Base-by-base conservation (phyloP, 768 basidiomycete species). In the Boletus subparvulus region DNA sequence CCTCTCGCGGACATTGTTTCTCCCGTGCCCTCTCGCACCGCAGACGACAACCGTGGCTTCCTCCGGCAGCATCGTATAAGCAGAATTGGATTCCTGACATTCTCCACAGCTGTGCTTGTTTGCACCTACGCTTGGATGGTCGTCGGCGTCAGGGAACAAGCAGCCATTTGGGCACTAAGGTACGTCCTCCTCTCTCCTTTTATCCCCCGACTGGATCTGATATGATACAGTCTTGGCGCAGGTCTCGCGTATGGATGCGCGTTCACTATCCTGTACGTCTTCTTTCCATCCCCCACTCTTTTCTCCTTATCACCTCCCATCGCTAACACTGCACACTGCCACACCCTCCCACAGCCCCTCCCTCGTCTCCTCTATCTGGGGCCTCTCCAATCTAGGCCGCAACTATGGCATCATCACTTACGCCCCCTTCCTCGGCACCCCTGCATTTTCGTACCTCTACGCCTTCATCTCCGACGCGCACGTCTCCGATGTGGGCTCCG, bases 361-460 rank as follows among this genome's bases (percentile, higher is more conserved):
- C 51, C 78, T 93, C 30, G 72, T 90, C 5, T 83, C 85, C 3
- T 78, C 86, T 1, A 77, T 88, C 24, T 93, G 89, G 88, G 91
- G 91, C 13, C 67, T 79, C 28, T 65, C 76, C n/a, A 80, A 89
- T 58, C 74, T 86, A 6, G 91, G 84, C 10, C 83, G 91, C 54
- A 93, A 93, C 69, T 92, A 83, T 56, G 89, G 90, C 26, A 70
- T 90, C 37, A 65, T 90, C 54, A 83, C 86, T 47, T 90, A 89
- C 61, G 84, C 90, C 0, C 86, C 89, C 6, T 88, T 92, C 69
- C 69, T 84, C 26, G 90, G 89, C 6, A 90, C 89, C 0, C 83
- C 88, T 2, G 36, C 83, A 0, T 92, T 91, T 68, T 90, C 91
- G 3, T 92, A 89, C 68, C 66, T 92, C 0, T 93, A 91, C 58